Evolutionary conservation across 305 asterid species (phyloP).

Genomic region (Withania somnifera): DNA sequence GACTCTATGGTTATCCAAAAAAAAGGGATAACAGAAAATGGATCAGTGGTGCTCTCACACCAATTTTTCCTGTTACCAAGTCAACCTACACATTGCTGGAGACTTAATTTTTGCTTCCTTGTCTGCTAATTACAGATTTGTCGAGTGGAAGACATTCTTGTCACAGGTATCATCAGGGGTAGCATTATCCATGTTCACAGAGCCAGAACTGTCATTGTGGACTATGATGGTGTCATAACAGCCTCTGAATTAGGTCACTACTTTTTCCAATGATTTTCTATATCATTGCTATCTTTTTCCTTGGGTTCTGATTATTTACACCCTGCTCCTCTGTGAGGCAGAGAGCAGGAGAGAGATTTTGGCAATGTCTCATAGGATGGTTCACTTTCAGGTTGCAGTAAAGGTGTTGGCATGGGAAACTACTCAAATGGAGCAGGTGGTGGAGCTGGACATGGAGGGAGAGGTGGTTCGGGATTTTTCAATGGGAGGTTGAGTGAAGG

Average conservation of each 20-base stretch:
- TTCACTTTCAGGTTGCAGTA: slow-evolving; percentile 64
- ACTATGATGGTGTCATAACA: slow-evolving; percentile 65
- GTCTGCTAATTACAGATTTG: slow-evolving; percentile 49
- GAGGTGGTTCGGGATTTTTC: slow-evolving; percentile 81
- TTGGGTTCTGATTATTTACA: slow-evolving; percentile 5
- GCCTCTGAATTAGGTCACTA: slow-evolving; percentile 78
- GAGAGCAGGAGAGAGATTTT: neutral
- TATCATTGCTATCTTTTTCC: neutral
- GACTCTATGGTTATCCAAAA: too few relatives aligned
- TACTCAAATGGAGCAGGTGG: slow-evolving; percentile 91
- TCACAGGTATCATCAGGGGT: slow-evolving; percentile 74
- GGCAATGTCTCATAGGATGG: slow-evolving; percentile 13
- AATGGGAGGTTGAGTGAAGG: slow-evolving; percentile 71
- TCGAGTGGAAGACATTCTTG: slow-evolving; percentile 91
- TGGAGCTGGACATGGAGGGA: slow-evolving; percentile 99
- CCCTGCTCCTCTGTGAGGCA: neutral
- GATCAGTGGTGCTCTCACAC: neutral
- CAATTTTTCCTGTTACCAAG: neutral
- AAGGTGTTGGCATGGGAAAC: slow-evolving; percentile 89
- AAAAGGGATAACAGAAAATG: too few relatives aligned
- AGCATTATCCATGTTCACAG: slow-evolving; percentile 93
- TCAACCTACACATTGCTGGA: neutral
- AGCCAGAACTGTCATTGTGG: slow-evolving; percentile 77
- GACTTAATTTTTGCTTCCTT: neutral
- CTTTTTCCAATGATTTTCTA: slow-evolving; percentile 10